Evolutionary conservation across 2,329 filamentous ascomycete genomes (phyloP), one percentile per base, ranked within the genome.

Genomic region (Tolypocladium guangdongense): DNA sequence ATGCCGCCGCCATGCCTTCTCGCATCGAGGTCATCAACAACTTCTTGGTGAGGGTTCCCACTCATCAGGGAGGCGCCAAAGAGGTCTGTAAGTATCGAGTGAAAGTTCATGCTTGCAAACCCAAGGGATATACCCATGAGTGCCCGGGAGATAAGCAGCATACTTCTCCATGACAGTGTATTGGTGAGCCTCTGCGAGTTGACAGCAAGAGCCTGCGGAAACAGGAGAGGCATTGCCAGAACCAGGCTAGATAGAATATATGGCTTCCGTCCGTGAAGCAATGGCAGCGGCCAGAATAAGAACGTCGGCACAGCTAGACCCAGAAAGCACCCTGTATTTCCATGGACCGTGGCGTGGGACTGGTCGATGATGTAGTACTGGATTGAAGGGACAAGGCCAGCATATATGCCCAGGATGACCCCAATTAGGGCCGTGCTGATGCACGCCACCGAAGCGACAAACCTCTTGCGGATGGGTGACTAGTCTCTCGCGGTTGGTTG

Each of bases 21-120:
- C 20, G 87, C 79, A 65, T 90, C 87, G 59, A 80, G 81, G 14
- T 77, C 69, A 54, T 84, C 78, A 1, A 86, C 83, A 22, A 86
- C 70, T 62, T 89, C 87, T 67, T 88, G 83, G 61, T 90, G 86
- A 2, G 87, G 86, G 49, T 83, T 82, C 41, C 76, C 74, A 61
- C 84, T 87, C 76, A 88, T 87, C 24, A 90, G 69, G 0, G 86
- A 90, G 4, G 85, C 84, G 0, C 88, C 88, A 62, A 89, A 92
- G 1, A 91, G 72, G 63, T 92, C 87, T 4, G 85, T 81, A 7
- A 91, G 71, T 2, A 82, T 84, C 0, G 83, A 80, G 59, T 88
- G 77, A 59, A 86, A 86, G 62, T 90, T 91, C 74, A 91, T 86
- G 63, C 86, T 87, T 18, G 84, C 84, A 62, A 91, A 87, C 0